Conservation (phyloP, 768 basidiomycete genomes). For the Boletellus ananas region DNA sequence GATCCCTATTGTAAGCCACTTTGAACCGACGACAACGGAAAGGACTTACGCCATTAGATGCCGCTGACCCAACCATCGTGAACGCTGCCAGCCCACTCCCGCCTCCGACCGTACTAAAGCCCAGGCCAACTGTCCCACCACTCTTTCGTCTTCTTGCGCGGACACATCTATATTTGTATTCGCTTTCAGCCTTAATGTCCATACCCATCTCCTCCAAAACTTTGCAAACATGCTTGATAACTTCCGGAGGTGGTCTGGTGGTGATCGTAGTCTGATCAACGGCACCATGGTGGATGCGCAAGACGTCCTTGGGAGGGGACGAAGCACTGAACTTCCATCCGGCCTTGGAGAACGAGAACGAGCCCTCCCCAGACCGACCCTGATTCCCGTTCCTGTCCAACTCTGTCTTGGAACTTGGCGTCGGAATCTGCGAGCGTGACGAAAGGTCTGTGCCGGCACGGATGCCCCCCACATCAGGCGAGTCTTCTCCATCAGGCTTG, state of each 20-base stretch:
- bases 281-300: conserved; percentile 88
- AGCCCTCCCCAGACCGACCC: conserved; percentile 25
- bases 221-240: conserved; percentile 78
- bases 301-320: conserved; percentile 39
- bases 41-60: conserved; percentile 76
- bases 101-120: conserved; percentile 37
- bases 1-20: conserved; percentile 5
- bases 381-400: conserved; percentile 17
- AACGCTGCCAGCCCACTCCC: conserved; percentile 63
- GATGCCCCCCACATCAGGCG: conserved; percentile 5
- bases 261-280: conserved; percentile 91
- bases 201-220: conserved; percentile 89
- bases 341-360: conserved; percentile 38
- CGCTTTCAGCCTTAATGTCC: conserved; percentile 81
- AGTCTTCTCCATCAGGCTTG: conserved; percentile 28
- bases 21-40: neutral
- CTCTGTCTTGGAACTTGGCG: conserved; percentile 25
- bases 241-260: conserved; percentile 75
- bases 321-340: conserved; percentile 33
- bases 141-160: conserved; percentile 71
- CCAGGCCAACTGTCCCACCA: conserved; percentile 39
- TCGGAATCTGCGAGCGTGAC: conserved; percentile 30
- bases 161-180: conserved; percentile 87
- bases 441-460: conserved; percentile 24
- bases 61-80: conserved; percentile 76